These are phyloP conservation scores for Nephelium lappaceum DNA, from an alignment of 345 rosid genomes.

Conservation along the genomic window DNA sequence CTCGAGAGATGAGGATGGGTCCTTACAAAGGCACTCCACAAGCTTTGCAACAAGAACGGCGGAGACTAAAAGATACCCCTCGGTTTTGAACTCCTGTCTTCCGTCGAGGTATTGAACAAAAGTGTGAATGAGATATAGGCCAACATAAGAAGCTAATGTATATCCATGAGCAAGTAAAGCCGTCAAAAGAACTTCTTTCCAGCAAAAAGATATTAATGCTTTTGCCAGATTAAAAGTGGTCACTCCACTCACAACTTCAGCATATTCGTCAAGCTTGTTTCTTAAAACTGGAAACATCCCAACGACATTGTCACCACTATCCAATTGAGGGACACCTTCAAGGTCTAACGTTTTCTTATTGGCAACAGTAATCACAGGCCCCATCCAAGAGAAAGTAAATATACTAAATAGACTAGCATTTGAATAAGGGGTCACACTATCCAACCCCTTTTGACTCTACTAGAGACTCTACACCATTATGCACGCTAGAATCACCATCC, in stretches of 20 bases:
- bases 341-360: conserved; percentile 54
- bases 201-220: conserved; percentile 37
- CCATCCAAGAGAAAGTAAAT: conserved; percentile 61
- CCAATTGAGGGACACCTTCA: conserved; percentile 67
- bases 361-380: conserved; percentile 53
- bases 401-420: conserved; percentile 44
- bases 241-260: conserved; percentile 29
- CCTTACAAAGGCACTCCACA: no score
- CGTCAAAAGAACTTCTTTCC: conserved; percentile 19
- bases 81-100: conserved; percentile 37
- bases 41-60: conserved; percentile 58
- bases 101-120: conserved; percentile 63
- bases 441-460: conserved; percentile 38
- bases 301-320: conserved; percentile 43
- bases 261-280: conserved; percentile 43
- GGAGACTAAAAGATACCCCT: conserved; percentile 55
- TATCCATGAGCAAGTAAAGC: conserved; percentile 38
- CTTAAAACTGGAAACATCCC: conserved; percentile 41
- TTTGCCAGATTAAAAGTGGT: conserved; percentile 49
- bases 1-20: no score
- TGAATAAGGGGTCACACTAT: conserved; percentile 45
- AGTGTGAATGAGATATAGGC: conserved; percentile 56
- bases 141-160: conserved; percentile 54
- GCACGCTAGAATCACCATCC: conserved; percentile 22
- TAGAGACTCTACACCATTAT: conserved; percentile 1